Evolutionary conservation across 2,329 filamentous ascomycete genomes (phyloP), one percentile per base, ranked within the genome.

Genomic region (Oidium heveae): DNA sequence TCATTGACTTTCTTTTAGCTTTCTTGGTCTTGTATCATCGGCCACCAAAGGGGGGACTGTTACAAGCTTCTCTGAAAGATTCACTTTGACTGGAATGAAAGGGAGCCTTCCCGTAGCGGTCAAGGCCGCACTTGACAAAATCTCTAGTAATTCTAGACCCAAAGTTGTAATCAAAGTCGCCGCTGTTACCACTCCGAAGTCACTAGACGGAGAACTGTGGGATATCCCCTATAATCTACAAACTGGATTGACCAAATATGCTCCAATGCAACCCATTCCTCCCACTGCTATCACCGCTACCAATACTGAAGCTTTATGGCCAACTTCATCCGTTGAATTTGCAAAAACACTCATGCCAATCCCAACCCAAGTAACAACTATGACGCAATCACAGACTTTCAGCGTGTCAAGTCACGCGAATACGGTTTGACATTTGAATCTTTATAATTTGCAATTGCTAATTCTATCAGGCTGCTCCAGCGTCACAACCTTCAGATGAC

Each of bases 11-110:
- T 39, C 28, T 10, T 12, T 10, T 59, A 77, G 74, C 65, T 80
- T 77, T 64, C 64, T 79, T 16, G 73, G 74, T 58, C 78, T 83
- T 64, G 67, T 75, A 55, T 74, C 77, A 16, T 70, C 70, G 7
- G 72, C 71, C 5, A 69, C 70, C 18, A 70, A 71, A n/a, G 73
- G 75, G 39, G 73, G 73, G 34, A 72, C 71, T 4, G 68, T 78
- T 20, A 74, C 71, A 55, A 77, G 75, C 61, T 82, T 72, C 63
- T 82, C 79, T 12, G 61, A 68, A 52, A 77, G 79, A 57, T 85
- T 85, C 66, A 72, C 74, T n/a, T 68, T 83, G 54, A 70, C 69
- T 12, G 73, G 72, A 59, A 82, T 84, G 79, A 79, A 73, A 1
- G 79, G 79, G 39, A 67, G 67, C 4, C 80, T 80, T 61, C 66